Base-by-base conservation (phyloP, 495 filamentous ascomycete genomes). In the Lasiosphaeris hirsuta region DNA sequence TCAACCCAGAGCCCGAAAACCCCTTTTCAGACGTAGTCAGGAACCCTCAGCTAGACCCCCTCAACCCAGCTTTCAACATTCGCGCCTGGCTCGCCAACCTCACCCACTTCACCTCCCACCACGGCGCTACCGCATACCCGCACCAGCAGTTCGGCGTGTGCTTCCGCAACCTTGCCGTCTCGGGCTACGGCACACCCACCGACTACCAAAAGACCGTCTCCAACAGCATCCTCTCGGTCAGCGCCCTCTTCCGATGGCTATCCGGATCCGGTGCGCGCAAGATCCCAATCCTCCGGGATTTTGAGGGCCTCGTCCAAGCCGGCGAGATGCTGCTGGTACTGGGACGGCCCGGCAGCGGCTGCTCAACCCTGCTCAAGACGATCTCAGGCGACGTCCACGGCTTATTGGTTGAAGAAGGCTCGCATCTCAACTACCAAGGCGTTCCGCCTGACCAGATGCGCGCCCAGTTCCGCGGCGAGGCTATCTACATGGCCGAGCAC, bases 311-410 rank as follows among this genome's bases (percentile, higher is more conserved):
- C 11, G 81, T 92, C 9, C 77, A 81, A 1, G 84, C 87, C 66
- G 88, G 89, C 46, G 73, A 77, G 61, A 90, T 92, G 84, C 86
- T 93, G 78, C 76, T 93, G 6, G 89, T 95, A 3, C 76, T 93
- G 0, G 90, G 90, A 1, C 75, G 86, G 11, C 90, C 90, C 1
- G 90, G 90, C 8, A 80, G 84, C 11, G 90, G 90, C 9, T 93
- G 90, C 65, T 84, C 81, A 6, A 90, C 90, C 2, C 87, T 92
- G 52, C 78, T 95, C 46, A 90, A 89, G 65, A 81, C 83, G 0
- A 81, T 90, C 55, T 78, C 86, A 35, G 91, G 91, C 54, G 79
- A 90, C 53, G 80, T 84, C 17, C 76, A 68, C n/a, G 74, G 75
- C 0, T 90, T 84, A 60, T 82, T 83, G 3, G 77, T 74, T 4